phyloP scores from a whole-genome alignment of 106 monocot species.

The Cymbidium sinense region DNA sequence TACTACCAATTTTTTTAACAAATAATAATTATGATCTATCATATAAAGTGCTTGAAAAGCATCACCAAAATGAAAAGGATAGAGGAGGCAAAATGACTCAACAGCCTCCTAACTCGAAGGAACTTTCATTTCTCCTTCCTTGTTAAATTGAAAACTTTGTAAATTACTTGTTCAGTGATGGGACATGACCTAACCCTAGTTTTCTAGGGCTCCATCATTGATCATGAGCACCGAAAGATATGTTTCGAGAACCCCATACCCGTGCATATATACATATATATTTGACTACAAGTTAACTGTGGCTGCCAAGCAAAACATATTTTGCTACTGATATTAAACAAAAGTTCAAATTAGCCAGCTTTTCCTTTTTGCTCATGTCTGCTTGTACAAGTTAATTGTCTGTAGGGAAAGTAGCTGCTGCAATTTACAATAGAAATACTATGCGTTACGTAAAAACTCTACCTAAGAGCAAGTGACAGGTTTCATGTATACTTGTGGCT shows the following conservation, averaged over 20 bases:
- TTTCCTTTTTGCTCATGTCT: background rate
- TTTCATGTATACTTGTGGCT: background rate
- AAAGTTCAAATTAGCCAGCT: background rate
- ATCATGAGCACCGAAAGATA: constrained; percentile 5
- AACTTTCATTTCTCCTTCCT: background rate
- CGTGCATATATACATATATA: background rate
- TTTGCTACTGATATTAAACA: background rate
- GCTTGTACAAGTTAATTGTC: background rate
- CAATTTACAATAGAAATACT: background rate
- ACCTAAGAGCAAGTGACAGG: background rate
- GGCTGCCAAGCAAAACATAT: background rate
- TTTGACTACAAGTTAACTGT: background rate
- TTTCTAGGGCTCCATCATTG: constrained; percentile 5
- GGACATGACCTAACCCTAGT: constrained; percentile 4
- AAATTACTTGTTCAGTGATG: background rate
- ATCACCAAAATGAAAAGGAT: constrained; percentile 2
- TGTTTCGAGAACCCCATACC: background rate
- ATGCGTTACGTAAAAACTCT: background rate
- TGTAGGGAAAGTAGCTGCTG: background rate
- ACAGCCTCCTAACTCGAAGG: background rate
- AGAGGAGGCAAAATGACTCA: background rate
- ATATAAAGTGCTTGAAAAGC: too few species aligned
- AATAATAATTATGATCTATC: too few species aligned
- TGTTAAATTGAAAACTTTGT: background rate
- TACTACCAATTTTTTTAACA: too few species aligned